These are phyloP conservation scores for Myrica gale DNA, from an alignment of 306 rosid species.

Conservation along the genomic window DNA sequence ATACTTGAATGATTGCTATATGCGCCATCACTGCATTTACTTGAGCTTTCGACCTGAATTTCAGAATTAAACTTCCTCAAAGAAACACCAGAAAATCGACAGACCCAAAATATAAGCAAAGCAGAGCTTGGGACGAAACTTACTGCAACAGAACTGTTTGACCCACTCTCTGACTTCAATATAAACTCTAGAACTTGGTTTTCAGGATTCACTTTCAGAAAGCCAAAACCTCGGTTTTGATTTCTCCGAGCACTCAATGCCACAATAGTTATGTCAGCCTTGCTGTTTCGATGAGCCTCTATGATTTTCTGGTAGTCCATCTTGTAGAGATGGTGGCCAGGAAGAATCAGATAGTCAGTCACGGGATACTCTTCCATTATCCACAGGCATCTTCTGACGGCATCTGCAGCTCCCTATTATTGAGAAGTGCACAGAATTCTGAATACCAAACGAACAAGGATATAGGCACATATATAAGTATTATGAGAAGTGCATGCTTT, in stretches of 20 bases:
- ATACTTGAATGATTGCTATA: constrained; percentile 27
- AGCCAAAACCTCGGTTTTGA: constrained; percentile 38
- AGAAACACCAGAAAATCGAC: neutral
- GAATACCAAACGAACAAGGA: neutral
- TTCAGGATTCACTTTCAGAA: constrained; percentile 24
- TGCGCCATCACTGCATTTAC: constrained; percentile 7
- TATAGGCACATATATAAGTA: neutral
- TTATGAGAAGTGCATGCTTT: neutral
- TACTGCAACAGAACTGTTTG: constrained; percentile 13
- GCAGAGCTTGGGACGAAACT: constrained; percentile 17
- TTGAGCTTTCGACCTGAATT: constrained; percentile 21
- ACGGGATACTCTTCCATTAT: constrained; percentile 30
- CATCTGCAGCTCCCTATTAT: constrained; percentile 44
- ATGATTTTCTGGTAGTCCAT: constrained; percentile 44
- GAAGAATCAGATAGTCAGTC: constrained; percentile 41
- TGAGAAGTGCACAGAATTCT: neutral
- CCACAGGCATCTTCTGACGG: constrained; percentile 45
- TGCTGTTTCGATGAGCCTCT: constrained; percentile 24
- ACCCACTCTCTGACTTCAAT: constrained; percentile 17
- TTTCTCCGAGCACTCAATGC: constrained; percentile 20
- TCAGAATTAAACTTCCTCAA: neutral
- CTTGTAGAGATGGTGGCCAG: constrained; percentile 43
- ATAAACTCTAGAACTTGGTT: constrained; percentile 27
- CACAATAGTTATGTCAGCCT: constrained; percentile 41
- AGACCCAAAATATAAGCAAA: neutral